Base-by-base conservation (phyloP, 2,329 filamentous ascomycete species). In the Trichothecium sympodiale region DNA sequence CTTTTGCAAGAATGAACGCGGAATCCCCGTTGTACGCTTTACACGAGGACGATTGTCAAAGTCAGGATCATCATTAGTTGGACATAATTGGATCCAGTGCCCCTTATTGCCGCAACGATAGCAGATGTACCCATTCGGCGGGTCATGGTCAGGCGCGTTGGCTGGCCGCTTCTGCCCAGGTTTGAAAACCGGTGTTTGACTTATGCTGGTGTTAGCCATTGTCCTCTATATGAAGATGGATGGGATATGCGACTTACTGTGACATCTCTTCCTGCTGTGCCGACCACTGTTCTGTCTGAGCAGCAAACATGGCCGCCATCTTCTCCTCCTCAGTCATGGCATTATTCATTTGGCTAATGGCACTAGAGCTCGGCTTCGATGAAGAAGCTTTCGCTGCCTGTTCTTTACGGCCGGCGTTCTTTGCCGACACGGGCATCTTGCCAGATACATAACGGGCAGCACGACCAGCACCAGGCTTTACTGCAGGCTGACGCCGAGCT, bases 71-170 rank as follows among this genome's bases (percentile, higher is more conserved):
- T 94, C 86, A 57, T 98, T 98, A n/a, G 89, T 98, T 6, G 91
- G 91, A 53, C 91, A 98, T 35, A 85, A 76, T 62, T 96, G 89
- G 43, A 98, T 98, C 89, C 89, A 98, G 58, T 98, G 91, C n/a
- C 88, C 91, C 63, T 95, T 95, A 58, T 95, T 83, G 42, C 87
- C 83, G 60, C 91, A 98, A 34, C 91, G 81, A 56, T 95, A 94
- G 62, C 91, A 98, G 42, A 95, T 81, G 58, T 98, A 98, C 36
- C 88, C 88, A 36, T 83, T 82, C 1, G 91, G 91, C 3, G 91
- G 88, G 31, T 91, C 86, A 52, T 94, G 88, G 48, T 94, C 88
- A 4, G 91, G 91, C 18, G 94, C 83, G 44, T 84, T 83, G 38
- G 73, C 68, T 4, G 75, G 71, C 45, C 77, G 71, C 52, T 91